Percentiles rank a stretch among this genome's conserved stretches.
phyloP scores from a whole-genome alignment of 257 asterid species.

The Solanum chmielewskii region DNA sequence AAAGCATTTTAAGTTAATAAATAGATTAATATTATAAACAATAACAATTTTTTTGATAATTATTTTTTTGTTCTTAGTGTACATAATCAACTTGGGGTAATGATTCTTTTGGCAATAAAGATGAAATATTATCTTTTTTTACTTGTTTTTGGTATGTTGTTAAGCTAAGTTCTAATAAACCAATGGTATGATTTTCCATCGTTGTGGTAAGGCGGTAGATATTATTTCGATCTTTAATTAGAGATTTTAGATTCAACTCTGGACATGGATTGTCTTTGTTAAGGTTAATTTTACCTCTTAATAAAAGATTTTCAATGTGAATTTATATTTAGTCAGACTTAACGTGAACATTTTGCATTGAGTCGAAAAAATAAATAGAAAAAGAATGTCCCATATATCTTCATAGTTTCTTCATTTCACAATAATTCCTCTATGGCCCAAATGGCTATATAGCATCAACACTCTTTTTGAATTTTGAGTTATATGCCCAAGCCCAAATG shows the following conservation, averaged over 20 bases:
- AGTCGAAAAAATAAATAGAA: neutral
- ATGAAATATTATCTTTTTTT: neutral
- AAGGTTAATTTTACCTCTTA: neutral
- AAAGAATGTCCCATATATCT: neutral
- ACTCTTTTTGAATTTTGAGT: neutral
- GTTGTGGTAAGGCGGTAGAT: rapidly evolving
- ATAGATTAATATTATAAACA: neutral
- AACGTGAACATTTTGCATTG: neutral
- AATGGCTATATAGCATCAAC: neutral
- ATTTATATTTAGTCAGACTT: neutral
- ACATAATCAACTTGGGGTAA: neutral
- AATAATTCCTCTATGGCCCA: neutral
- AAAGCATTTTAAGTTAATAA: constrained; percentile 19
- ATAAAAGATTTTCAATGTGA: rapidly evolving
- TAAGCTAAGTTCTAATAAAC: neutral
- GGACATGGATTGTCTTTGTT: neutral
- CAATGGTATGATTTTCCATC: neutral
- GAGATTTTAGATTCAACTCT: rapidly evolving
- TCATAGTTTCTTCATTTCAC: neutral
- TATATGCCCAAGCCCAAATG: neutral
- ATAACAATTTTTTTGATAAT: neutral
- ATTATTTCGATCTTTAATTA: too few species aligned
- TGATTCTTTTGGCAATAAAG: neutral
- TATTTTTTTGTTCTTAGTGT: neutral
- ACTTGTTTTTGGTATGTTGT: neutral